A percentile compares a stretch with the other conserved stretches of the same genome.
phyloP scores from a whole-genome alignment of 257 asterid species.

The Solanum lycopersicoides region DNA sequence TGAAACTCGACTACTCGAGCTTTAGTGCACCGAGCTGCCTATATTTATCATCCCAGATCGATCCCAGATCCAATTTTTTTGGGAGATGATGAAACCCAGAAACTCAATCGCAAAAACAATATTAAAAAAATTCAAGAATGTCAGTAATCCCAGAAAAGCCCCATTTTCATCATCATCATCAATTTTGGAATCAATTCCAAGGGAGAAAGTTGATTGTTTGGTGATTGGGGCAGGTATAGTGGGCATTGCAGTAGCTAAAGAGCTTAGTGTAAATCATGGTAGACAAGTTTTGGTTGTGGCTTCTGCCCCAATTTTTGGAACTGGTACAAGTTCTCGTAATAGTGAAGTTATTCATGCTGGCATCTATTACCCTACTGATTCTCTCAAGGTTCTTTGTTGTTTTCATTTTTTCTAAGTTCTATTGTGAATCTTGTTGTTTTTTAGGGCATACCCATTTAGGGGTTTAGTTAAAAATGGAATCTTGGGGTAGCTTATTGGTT shows the following conservation, averaged over 20 bases:
- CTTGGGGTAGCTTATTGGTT: background rate
- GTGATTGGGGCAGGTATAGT: constrained; percentile 89
- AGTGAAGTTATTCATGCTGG: constrained; percentile 94
- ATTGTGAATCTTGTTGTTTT: background rate
- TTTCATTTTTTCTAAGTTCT: background rate
- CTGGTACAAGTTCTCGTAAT: constrained; percentile 76
- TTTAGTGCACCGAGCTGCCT: background rate
- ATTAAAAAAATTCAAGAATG: background rate
- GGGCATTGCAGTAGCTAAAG: constrained; percentile 87
- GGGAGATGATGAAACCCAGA: background rate
- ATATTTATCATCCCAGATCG: background rate
- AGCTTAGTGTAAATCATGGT: constrained; percentile 45
- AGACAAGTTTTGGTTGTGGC: constrained; percentile 72
- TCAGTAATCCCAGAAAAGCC: background rate
- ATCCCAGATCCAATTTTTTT: too few relatives aligned
- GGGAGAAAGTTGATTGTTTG: constrained; percentile 56
- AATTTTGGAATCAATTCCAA: constrained; percentile 11
- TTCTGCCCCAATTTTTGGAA: constrained; percentile 72
- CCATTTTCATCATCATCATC: constrained; percentile 1
- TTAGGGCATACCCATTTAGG: background rate
- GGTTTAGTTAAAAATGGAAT: background rate
- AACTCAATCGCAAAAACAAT: background rate
- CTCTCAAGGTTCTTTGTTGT: constrained; percentile 48
- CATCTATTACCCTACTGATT: constrained; percentile 62
- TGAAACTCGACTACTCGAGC: too few relatives aligned